Conservation (phyloP, 345 rosid genomes). For the Salix purpurea region DNA sequence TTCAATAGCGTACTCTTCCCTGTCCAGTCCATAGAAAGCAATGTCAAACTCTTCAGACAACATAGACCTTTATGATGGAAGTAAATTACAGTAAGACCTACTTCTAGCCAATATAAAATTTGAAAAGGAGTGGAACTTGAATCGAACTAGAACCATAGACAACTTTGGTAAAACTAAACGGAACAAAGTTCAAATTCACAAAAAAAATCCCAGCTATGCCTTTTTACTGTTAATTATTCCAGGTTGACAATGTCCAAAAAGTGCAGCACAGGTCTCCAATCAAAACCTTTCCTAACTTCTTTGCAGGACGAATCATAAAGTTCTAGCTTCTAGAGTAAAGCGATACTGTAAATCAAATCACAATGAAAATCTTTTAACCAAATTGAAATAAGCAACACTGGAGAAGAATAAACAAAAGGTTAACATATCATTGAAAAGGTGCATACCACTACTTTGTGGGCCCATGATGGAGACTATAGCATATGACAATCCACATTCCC, state of each 20-base stretch:
- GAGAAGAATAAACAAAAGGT: not conserved
- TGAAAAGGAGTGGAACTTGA: not conserved
- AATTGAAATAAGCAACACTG: not conserved
- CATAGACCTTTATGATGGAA: not conserved
- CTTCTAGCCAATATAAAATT: not conserved
- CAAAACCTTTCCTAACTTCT: not conserved
- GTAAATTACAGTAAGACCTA: not conserved
- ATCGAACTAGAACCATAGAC: not conserved
- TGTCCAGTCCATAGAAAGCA: slow-evolving; percentile 37
- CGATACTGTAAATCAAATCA: not conserved
- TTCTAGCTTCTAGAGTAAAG: not conserved
- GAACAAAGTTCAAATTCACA: not conserved
- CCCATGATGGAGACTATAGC: slow-evolving; percentile 99
- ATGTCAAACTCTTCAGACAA: slow-evolving; percentile 13
- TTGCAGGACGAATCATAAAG: not conserved
- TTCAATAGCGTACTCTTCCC: slow-evolving; percentile 97
- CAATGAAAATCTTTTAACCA: not conserved
- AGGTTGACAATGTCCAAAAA: not conserved
- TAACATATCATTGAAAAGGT: not conserved
- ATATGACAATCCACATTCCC: slow-evolving; percentile 86
- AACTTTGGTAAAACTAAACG: not conserved
- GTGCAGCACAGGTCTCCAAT: not conserved
- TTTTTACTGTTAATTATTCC: not conserved
- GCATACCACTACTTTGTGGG: slow-evolving; percentile 97
- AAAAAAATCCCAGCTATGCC: not conserved